phyloP scores from a whole-genome alignment of 495 filamentous ascomycete genomes.

The Saxispiralis lemnorum region DNA sequence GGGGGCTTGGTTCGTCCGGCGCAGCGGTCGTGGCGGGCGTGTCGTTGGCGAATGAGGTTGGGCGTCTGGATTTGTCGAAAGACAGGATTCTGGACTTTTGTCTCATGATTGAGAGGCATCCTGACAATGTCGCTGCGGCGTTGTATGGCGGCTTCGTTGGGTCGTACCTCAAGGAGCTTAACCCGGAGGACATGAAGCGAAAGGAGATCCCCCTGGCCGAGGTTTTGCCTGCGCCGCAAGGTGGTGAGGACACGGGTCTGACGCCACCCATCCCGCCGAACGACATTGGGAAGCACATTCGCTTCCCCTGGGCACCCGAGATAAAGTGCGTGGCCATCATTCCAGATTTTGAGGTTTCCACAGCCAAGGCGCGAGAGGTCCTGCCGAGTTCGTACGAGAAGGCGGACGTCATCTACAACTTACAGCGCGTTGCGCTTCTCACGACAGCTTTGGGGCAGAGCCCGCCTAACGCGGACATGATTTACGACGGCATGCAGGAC shows the following conservation, averaged over 20 bases:
- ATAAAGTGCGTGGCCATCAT: conserved; percentile 93
- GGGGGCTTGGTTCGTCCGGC: conserved; percentile 80
- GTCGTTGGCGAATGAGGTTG: conserved; percentile 75
- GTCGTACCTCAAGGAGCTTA: conserved; percentile 79
- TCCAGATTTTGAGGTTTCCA: conserved; percentile 82
- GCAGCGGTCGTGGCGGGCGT: conserved; percentile 91
- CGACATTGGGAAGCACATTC: conserved; percentile 81
- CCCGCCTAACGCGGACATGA: conserved; percentile 80
- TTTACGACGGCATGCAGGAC: conserved; percentile 94
- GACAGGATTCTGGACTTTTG: conserved; percentile 84
- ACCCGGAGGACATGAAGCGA: conserved; percentile 64
- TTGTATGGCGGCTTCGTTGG: conserved; percentile 94
- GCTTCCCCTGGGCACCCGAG: conserved; percentile 77
- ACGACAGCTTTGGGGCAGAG: conserved; percentile 69
- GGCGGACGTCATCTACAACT: conserved; percentile 78
- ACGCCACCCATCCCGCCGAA: conserved; percentile 71
- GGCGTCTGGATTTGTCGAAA: conserved; percentile 57
- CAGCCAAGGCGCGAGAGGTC: conserved; percentile 68
- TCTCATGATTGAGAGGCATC: conserved; percentile 89
- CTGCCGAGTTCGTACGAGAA: conserved; percentile 59
- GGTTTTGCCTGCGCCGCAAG: conserved; percentile 70
- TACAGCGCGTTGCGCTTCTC: conserved; percentile 77
- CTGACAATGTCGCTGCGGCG: conserved; percentile 89
- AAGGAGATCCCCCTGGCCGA: conserved; percentile 92
- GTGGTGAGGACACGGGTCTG: conserved; percentile 70